A percentile compares a stretch with the other conserved stretches of the same genome.
These are phyloP conservation scores for Fusarium sp. DNA, from an alignment of 2,329 filamentous ascomycete genomes.

Conservation along the genomic window DNA sequence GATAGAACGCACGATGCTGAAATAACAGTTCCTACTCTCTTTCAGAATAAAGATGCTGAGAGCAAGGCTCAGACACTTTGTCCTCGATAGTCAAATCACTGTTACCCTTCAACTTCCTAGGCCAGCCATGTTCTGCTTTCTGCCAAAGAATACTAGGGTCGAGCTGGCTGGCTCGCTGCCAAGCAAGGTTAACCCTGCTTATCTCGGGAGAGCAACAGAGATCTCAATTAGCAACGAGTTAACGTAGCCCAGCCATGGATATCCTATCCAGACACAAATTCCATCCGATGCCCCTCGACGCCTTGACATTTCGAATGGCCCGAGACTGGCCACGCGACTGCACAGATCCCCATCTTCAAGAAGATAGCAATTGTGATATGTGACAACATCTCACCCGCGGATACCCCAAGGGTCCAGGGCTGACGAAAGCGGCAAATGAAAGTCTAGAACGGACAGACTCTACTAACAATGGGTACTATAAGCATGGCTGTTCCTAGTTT, in stretches of 20 bases:
- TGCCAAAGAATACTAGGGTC: not conserved
- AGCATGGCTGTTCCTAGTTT: slow-evolving; percentile 1
- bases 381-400: not conserved
- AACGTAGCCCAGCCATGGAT: not conserved
- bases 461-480: not conserved
- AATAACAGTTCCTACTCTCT: not conserved
- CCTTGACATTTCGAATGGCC: not conserved
- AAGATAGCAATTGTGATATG: not conserved
- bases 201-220: not conserved
- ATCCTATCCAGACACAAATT: not conserved
- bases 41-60: not conserved
- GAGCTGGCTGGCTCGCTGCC: not conserved
- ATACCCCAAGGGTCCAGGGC: not conserved
- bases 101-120: not conserved
- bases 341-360: not conserved
- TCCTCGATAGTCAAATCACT: not conserved
- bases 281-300: not conserved
- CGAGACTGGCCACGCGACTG: not conserved
- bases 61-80: not conserved
- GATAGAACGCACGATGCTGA: not conserved
- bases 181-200: slow-evolving; percentile 15
- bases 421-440: not conserved
- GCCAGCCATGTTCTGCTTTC: not conserved
- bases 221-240: not conserved
- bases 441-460: not conserved